Evolutionary conservation across 768 basidiomycete genomes (phyloP), one percentile per base, ranked within the genome.

Genomic region (Auricularia heimuer): DNA sequence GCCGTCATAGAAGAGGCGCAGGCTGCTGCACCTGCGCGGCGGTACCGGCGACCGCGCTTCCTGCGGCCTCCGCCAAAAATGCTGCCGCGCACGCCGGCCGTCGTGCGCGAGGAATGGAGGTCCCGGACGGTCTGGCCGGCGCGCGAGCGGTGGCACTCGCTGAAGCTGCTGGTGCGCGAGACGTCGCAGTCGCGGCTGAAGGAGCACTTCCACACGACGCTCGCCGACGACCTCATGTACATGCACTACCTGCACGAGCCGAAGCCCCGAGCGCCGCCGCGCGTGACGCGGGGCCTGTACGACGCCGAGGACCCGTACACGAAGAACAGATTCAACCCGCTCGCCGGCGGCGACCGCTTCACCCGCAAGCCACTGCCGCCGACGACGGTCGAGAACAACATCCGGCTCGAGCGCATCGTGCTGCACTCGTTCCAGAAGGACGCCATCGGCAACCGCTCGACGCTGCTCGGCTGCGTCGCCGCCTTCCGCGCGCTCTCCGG

Each of bases 161-260:
- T 60, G 18, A 79, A 81, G 65, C 70, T 90, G 68, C 66, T 86
- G 70, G 77, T 88, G 42, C 86, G 87, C 71, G 86, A 91, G 71
- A 87, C 85, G 65, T 84, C 86, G 4, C 81, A 83, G 65, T 87
- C 83, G 67, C 86, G 95, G 51, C 82, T 94, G 64, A 79, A 81
- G 63, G 87, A 92, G 67, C 93, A 98, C 79, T 98, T 97, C 79
- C 73, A 90, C 75, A 77, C 79, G 45, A 88, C 94, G 8, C 81
- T 98, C 66, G 85, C 85, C 24, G 89, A 94, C 75, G 83, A 98
- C 77, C 80, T 94, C 70, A 85, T 98, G 83, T 99, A 99, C 82
- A 88, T 98, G 83, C 89, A 89, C 63, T 97, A 98, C 79, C 78
- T 83, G 62, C 96, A 98, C 76, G 81, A 86, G 70, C 75, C 79